Evolutionary conservation across 257 asterid genomes (phyloP), one percentile per base, ranked within the genome.

Genomic region (Capsicum baccatum): DNA sequence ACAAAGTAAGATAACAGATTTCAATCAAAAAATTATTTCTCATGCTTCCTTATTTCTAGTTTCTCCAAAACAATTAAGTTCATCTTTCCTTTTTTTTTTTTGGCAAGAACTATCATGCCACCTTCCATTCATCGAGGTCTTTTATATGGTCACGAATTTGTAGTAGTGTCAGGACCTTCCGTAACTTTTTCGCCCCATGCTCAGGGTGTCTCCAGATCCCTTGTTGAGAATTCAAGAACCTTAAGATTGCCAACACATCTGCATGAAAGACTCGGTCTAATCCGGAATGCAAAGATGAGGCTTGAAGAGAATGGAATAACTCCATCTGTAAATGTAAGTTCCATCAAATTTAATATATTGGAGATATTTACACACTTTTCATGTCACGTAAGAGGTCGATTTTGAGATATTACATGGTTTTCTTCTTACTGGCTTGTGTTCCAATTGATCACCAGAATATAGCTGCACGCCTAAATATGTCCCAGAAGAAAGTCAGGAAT

Each of bases 181-280:
- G 33, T 78, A 78, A 64, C 78, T 63, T 81, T 79, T 81, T 42
- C 55, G 33, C 55, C 42, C 60, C 47, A 57, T 66, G 81, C 66
- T 64, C 92, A 96, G 99, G 99, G 99, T 83, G 98, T 96, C 85
- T 90, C 98, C 73, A 94, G 92, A 89, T 92, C 98, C 86, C 86
- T 94, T 82, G 97, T 93, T 85, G 94, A 94, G 76, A 94, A 93
- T 88, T 94, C 98, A 57, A 92, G 97, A 89, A 94, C 95, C 71
- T 87, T 94, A 83, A 91, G 98, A 87, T 85, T 93, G 90, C 99
- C 99, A 11, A 89, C 92, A 15, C 94, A 96, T 90, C 86, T 96
- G 80, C 97, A 95, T 11, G 98, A 96, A 86, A 94, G 98, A 88
- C 89, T 94, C 35, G 48, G 94, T 86, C 88, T 92, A 89, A 95